Evolutionary conservation across 805 yeast genomes (phyloP), one percentile per base, ranked within the genome.

Genomic region (Wickerhamiella lipophila): DNA sequence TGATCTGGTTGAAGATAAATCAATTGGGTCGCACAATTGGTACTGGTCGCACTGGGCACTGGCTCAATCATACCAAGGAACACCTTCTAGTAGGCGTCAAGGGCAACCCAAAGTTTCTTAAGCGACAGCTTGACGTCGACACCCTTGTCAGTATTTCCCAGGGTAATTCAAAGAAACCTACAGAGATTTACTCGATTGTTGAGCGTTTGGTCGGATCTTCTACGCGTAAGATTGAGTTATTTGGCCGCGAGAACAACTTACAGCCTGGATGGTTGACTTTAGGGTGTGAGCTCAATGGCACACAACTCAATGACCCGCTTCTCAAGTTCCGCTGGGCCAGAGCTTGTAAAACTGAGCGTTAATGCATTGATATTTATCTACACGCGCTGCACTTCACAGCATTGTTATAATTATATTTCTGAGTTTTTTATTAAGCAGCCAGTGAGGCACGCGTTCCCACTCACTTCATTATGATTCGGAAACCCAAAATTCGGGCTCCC

Each of bases 21-120:
- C 96, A 89, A 61, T 66, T 89, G 52, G 77, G 81, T 18, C 69
- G 95, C 52, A 88, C 96, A 0, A 87, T 88, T 39, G 87, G 94
- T 52, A 89, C 97, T 0, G 97, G 97, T 1, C 69, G 96, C 54
- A 88, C 97, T 0, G 97, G 97, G 0, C 97, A 88, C 62, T 88
- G 97, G 97, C 70, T 88, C 47, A 88, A 88, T 60, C 97, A 88
- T 64, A 83, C 95, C 0, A 88, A 88, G 58, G 97, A 88, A 63
- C 96, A 88, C 61, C 68, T 86, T 40, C 64, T 88, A 3, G 83
- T 89, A 7, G 97, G 96, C 6, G 59, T 82, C 22, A 88, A 88
- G 58, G 96, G 96, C 0, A 61, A 75, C 36, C 87, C 94, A 0
- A 58, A 64, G 30, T 85, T 95, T 94, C 58, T 86, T 23, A 75